Conservation (phyloP, 2,329 filamentous ascomycete genomes). For the Alternaria novae-zelandiae region DNA sequence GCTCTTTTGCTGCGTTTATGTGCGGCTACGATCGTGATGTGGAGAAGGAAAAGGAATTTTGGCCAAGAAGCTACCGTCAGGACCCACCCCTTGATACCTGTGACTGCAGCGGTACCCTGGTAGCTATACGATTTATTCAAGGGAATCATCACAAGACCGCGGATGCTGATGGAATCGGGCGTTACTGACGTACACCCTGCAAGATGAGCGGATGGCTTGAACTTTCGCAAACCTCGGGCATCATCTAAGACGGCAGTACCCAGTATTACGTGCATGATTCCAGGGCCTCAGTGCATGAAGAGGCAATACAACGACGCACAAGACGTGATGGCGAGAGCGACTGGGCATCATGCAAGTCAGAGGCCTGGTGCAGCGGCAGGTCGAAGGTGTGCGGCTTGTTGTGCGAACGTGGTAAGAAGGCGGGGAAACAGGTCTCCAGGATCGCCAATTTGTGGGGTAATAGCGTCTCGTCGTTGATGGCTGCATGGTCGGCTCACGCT, state of each 20-base stretch:
- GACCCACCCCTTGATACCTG: neutral
- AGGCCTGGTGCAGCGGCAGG: conserved; percentile 27
- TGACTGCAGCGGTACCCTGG: conserved; percentile 7
- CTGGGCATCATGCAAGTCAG: conserved; percentile 47
- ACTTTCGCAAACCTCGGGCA: conserved; percentile 19
- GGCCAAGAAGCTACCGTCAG: neutral
- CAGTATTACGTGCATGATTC: conserved; percentile 28
- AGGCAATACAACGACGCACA: conserved; percentile 14
- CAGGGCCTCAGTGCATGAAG: conserved; percentile 28
- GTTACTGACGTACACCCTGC: conserved; percentile 3
- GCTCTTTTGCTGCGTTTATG: neutral
- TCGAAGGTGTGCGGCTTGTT: conserved; percentile 27
- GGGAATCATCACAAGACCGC: neutral
- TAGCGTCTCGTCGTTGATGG: conserved; percentile 30
- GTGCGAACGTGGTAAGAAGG: conserved; percentile 43
- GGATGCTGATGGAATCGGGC: neutral
- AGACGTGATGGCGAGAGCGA: conserved; percentile 24
- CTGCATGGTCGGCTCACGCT: conserved; percentile 31
- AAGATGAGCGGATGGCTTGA: conserved; percentile 21
- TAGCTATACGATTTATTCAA: conserved; percentile 5
- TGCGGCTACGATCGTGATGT: neutral
- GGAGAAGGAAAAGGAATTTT: neutral
- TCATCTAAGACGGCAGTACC: conserved; percentile 13
- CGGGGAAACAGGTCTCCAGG: conserved; percentile 38
- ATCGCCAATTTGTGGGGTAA: conserved; percentile 50